These are phyloP conservation scores for Candida taoyuanica DNA, from an alignment of 805 yeast species.

Conservation along the genomic window DNA sequence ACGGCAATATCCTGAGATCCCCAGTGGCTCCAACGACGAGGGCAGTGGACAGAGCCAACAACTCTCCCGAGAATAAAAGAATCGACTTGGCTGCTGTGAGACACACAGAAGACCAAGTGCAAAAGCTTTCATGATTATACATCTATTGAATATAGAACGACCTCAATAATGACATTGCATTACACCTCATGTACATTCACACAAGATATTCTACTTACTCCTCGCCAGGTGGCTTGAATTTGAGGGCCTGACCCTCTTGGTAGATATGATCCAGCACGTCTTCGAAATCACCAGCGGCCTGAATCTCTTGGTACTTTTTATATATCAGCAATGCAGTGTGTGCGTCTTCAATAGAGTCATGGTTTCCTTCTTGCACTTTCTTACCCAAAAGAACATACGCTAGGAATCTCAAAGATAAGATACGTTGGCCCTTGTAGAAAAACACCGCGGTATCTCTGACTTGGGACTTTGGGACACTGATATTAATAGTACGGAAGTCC, in stretches of 20 bases:
- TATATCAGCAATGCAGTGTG: constrained; percentile 76
- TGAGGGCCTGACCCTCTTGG: constrained; percentile 47
- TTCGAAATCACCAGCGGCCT: constrained; percentile 55
- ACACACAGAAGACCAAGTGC: constrained; percentile 19
- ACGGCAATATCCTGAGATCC: constrained; percentile 9
- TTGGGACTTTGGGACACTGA: constrained; percentile 80
- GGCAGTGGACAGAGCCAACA: constrained; percentile 34
- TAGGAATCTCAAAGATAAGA: constrained; percentile 77
- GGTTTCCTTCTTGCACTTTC: constrained; percentile 87
- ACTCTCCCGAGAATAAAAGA: constrained; percentile 21
- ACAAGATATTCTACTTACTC: constrained; percentile 8
- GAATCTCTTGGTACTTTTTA: constrained; percentile 62
- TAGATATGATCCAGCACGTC: constrained; percentile 61
- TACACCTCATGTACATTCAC: too few relatives aligned
- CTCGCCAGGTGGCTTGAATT: constrained; percentile 27
- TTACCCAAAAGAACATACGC: constrained; percentile 73
- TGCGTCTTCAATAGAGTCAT: constrained; percentile 97
- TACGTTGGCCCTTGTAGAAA: constrained; percentile 73
- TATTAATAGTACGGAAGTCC: constrained; percentile 90
- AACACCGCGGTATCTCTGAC: constrained; percentile 86
- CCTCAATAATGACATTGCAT: too few relatives aligned
- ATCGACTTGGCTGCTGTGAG: constrained; percentile 26
- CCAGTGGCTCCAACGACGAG: constrained; percentile 34
- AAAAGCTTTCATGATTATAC: constrained; percentile 19
- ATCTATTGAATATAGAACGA: too few relatives aligned